These are phyloP conservation scores for Diaporthe batatas DNA, from an alignment of 2,329 filamentous ascomycete species.

Conservation along the genomic window DNA sequence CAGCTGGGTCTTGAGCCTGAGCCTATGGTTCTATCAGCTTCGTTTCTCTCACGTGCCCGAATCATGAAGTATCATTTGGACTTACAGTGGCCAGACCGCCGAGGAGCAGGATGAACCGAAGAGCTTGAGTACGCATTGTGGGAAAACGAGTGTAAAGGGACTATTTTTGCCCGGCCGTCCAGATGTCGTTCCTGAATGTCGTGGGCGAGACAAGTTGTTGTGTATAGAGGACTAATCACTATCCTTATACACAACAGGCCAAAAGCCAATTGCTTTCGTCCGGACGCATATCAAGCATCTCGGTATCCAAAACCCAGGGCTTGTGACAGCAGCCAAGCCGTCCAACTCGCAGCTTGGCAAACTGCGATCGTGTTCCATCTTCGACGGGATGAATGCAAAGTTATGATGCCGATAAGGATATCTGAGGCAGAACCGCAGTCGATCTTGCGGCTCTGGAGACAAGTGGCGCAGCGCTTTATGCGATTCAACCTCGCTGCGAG, in stretches of 20 bases:
- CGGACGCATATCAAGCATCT: constrained; percentile 17
- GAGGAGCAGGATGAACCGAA: background rate
- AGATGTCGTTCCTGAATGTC: too few species aligned
- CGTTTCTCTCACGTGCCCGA: background rate
- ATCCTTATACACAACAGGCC: background rate
- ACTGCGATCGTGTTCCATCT: background rate
- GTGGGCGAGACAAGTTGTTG: too few species aligned
- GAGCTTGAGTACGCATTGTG: background rate
- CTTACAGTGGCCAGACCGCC: constrained; percentile 11
- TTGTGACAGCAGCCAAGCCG: constrained; percentile 7
- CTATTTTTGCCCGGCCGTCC: background rate
- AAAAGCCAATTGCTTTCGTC: background rate
- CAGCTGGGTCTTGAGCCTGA: background rate
- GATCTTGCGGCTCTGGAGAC: constrained; percentile 17
- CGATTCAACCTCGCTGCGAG: background rate
- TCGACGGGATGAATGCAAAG: constrained; percentile 10
- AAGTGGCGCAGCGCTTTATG: constrained; percentile 8
- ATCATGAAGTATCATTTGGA: background rate
- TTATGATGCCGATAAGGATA: background rate
- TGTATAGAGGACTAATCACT: background rate
- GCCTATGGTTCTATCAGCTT: background rate
- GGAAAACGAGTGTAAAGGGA: background rate
- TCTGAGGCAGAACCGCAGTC: constrained; percentile 4
- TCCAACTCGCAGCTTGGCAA: background rate
- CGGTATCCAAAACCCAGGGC: background rate